phyloP scores from a whole-genome alignment of 2,329 filamentous ascomycete species.

The Pseudogymnoascus sp. region DNA sequence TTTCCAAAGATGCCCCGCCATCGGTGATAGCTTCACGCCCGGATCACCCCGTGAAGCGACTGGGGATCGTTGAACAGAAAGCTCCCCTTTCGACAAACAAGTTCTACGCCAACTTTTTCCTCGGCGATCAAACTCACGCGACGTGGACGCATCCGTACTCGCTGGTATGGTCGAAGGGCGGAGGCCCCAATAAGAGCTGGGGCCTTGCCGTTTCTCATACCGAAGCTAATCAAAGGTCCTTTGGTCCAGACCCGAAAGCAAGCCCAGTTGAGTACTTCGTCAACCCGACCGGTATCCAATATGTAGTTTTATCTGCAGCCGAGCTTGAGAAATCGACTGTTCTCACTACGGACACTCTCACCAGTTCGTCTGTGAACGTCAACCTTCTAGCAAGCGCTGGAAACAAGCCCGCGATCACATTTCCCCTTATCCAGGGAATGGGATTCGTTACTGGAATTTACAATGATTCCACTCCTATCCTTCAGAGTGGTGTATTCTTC shows the following conservation, averaged over 20 bases:
- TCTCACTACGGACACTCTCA: conserved; percentile 45
- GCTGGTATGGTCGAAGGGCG: conserved; percentile 58
- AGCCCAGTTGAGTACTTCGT: conserved; percentile 64
- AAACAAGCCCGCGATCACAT: conserved; percentile 55
- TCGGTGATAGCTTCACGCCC: conserved; percentile 37
- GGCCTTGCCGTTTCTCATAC: conserved; percentile 72
- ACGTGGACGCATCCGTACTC: conserved; percentile 72
- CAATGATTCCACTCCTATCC: conserved; percentile 56
- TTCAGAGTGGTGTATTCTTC: conserved; percentile 72
- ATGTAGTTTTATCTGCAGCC: conserved; percentile 67
- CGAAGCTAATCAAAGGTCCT: conserved; percentile 58
- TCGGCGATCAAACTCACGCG: conserved; percentile 60
- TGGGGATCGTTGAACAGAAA: conserved; percentile 35
- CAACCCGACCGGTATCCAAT: conserved; percentile 76
- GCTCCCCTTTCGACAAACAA: conserved; percentile 65
- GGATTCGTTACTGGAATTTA: conserved; percentile 76
- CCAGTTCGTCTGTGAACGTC: conserved; percentile 55
- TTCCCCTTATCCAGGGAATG: conserved; percentile 85
- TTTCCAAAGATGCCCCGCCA: conserved; percentile 45
- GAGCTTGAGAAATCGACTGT: conserved; percentile 58
- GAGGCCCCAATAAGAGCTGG: conserved; percentile 56
- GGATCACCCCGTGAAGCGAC: conserved; percentile 51
- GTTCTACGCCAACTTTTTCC: conserved; percentile 73
- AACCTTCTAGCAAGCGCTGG: conserved; percentile 51
- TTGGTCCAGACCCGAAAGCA: conserved; percentile 48